Conservation (phyloP, 2,329 filamentous ascomycete species). For the Exophiala phaeomuriformis region DNA sequence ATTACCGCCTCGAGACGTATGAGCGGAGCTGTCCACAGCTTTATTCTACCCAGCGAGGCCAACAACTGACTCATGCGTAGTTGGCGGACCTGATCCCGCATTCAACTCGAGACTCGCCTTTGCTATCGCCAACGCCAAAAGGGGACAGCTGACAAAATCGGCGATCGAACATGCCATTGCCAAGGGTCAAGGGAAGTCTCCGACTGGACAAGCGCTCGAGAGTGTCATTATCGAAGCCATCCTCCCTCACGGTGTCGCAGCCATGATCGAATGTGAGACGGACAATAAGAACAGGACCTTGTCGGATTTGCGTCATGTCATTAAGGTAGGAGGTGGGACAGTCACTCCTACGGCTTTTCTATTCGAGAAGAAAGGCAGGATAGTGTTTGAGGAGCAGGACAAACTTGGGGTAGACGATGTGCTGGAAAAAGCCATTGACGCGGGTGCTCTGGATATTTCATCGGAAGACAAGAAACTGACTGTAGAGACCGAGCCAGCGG, state of each 20-base stretch:
- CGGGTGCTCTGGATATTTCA: constrained; percentile 55
- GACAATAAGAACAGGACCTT: constrained; percentile 70
- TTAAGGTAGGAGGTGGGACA: constrained; percentile 65
- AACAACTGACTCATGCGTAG: constrained; percentile 37
- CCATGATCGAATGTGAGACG: constrained; percentile 69
- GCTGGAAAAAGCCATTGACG: constrained; percentile 75
- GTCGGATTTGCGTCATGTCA: constrained; percentile 61
- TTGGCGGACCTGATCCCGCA: constrained; percentile 66
- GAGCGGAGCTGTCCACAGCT: constrained; percentile 21
- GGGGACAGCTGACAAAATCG: constrained; percentile 74
- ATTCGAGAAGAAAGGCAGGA: constrained; percentile 72
- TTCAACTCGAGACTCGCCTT: constrained; percentile 69
- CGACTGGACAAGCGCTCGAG: constrained; percentile 65
- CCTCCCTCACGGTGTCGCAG: constrained; percentile 43
- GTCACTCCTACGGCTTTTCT: constrained; percentile 71
- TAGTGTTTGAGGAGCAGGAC: constrained; percentile 56
- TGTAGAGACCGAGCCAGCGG: constrained; percentile 61
- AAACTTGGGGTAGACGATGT: constrained; percentile 60
- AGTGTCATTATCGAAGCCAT: constrained; percentile 40
- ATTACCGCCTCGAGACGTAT: constrained; percentile 66
- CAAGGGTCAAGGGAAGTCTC: constrained; percentile 76
- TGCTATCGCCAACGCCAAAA: constrained; percentile 70
- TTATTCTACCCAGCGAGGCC: neutral
- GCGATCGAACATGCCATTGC: constrained; percentile 80
- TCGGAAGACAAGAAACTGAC: constrained; percentile 63